These are phyloP conservation scores for Moelleriella libera DNA, from an alignment of 2,329 filamentous ascomycete genomes.

Conservation along the genomic window DNA sequence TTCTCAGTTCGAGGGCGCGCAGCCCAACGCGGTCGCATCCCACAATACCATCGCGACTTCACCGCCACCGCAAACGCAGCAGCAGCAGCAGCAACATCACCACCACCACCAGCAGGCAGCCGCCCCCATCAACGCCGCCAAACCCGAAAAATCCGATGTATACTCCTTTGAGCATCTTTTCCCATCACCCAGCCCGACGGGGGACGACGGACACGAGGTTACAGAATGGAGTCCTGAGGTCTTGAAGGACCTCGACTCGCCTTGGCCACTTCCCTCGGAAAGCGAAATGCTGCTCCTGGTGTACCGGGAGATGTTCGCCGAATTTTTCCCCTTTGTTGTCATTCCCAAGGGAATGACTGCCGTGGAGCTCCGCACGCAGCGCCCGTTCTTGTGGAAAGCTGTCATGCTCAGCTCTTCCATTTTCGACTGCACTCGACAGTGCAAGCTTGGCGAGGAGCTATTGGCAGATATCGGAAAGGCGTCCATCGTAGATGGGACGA, in stretches of 20 bases:
- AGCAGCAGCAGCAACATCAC: too few species aligned
- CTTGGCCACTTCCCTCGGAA: slow-evolving; percentile 28
- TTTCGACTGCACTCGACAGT: slow-evolving; percentile 28
- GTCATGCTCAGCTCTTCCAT: slow-evolving; percentile 30
- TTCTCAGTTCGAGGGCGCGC: slow-evolving; percentile 23
- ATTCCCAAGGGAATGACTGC: slow-evolving; percentile 22
- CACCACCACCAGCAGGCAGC: neutral
- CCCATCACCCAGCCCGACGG: slow-evolving; percentile 11
- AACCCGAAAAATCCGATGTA: slow-evolving; percentile 8
- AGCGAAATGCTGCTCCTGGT: slow-evolving; percentile 22
- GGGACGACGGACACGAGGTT: slow-evolving; percentile 8
- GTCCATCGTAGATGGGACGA: slow-evolving; percentile 24
- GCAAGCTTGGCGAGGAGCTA: slow-evolving; percentile 27
- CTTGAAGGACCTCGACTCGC: slow-evolving; percentile 12
- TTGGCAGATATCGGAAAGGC: slow-evolving; percentile 26
- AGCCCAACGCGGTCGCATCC: slow-evolving; percentile 5
- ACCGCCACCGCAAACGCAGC: slow-evolving; percentile 1
- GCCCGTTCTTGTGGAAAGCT: slow-evolving; percentile 34
- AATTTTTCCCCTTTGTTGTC: slow-evolving; percentile 30
- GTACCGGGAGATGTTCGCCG: slow-evolving; percentile 19
- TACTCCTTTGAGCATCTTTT: slow-evolving; percentile 22
- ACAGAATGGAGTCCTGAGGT: slow-evolving; percentile 9
- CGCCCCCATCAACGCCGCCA: slow-evolving; percentile 3
- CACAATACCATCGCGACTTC: slow-evolving; percentile 3
- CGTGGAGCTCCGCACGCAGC: slow-evolving; percentile 18